phyloP scores from a whole-genome alignment of 192 early-diverging fungal genomes.

The Coemansia sp. region DNA sequence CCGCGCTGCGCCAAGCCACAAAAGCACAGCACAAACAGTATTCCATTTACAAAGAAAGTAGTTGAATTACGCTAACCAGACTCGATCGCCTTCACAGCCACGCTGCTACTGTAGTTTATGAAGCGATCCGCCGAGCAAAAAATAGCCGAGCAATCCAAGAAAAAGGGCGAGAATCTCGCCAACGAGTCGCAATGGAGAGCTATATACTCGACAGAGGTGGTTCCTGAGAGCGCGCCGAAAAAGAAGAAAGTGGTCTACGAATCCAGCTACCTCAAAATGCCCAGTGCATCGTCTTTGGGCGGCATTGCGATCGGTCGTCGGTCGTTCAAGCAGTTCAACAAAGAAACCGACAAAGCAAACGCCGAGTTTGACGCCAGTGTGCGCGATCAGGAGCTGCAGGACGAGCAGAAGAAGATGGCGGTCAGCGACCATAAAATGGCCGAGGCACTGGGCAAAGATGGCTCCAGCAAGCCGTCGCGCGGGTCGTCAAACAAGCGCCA shows the following conservation, averaged over 20 bases:
- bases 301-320: conserved; percentile 15
- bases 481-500: no score
- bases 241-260: conserved; percentile 30
- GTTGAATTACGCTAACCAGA: no score
- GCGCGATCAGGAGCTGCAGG: conserved; percentile 7
- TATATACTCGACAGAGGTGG: conserved; percentile 20
- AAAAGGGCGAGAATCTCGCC: conserved; percentile 21
- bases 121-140: conserved; percentile 36
- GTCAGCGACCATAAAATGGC: conserved; percentile 23
- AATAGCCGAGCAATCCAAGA: conserved; percentile 19
- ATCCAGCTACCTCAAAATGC: conserved; percentile 45
- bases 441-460: conserved; percentile 8
- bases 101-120: conserved; percentile 52
- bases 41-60: no score
- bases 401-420: conserved; percentile 1
- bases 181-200: conserved; percentile 49
- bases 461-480: conserved; percentile 6
- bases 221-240: conserved; percentile 15
- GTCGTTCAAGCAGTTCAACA: conserved; percentile 43
- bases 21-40: no score
- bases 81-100: background rate
- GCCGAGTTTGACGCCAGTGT: conserved; percentile 8
- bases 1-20: no score
- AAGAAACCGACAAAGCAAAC: conserved; percentile 16
- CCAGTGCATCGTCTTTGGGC: conserved; percentile 7